Percentiles rank a stretch among this genome's conserved stretches.
Evolutionary conservation across 2,329 filamentous ascomycete genomes (phyloP).

Genomic region (Nemania sp.): DNA sequence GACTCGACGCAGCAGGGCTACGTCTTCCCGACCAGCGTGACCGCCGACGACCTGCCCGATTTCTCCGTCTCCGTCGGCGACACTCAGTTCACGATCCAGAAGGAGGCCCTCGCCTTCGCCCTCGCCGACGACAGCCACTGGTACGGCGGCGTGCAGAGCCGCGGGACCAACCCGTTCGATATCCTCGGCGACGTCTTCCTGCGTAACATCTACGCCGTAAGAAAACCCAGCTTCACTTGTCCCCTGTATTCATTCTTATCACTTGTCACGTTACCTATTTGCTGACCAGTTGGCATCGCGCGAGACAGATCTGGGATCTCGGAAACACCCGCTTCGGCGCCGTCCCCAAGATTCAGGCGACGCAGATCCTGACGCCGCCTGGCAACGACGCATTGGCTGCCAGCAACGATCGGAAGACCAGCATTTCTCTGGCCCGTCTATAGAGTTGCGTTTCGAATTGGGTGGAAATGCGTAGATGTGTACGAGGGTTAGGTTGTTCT

Average conservation of each 20-base stretch:
- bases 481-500: too few species aligned
- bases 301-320: conserved; percentile 62
- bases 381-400: conserved; percentile 3
- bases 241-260: background rate
- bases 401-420: conserved; percentile 24
- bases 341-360: conserved; percentile 57
- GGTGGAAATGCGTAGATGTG: too few species aligned
- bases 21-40: conserved; percentile 60
- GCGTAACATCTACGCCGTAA: conserved; percentile 60
- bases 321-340: conserved; percentile 63
- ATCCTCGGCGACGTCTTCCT: conserved; percentile 67
- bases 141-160: conserved; percentile 69
- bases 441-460: background rate
- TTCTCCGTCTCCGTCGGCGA: conserved; percentile 67
- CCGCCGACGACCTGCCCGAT: conserved; percentile 58
- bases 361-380: conserved; percentile 39
- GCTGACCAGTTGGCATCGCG: conserved; percentile 7
- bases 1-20: conserved; percentile 64
- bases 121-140: conserved; percentile 55
- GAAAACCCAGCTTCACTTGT: background rate
- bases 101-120: conserved; percentile 65
- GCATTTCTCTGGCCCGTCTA: conserved; percentile 9
- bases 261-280: background rate
- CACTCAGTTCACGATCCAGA: conserved; percentile 62
- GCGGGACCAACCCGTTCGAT: conserved; percentile 62